These are phyloP conservation scores for Starmerella cellae DNA, from an alignment of 805 yeast genomes.

Conservation along the genomic window DNA sequence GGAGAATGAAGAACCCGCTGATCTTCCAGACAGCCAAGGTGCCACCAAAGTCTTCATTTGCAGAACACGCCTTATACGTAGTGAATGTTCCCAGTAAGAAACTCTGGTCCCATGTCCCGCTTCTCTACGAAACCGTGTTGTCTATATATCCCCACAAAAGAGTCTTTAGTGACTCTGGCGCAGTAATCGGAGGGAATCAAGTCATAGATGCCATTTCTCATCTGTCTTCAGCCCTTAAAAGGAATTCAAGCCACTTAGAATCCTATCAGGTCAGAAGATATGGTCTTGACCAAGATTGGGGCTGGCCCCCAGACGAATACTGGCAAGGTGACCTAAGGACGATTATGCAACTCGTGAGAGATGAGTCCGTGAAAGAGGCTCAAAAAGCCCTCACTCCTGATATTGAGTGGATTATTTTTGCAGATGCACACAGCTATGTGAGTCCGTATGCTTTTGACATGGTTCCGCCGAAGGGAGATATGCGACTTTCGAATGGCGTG, in stretches of 20 bases:
- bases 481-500: conserved; percentile 19
- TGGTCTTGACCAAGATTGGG: conserved; percentile 20
- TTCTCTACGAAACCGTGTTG: conserved; percentile 28
- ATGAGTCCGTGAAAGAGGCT: conserved; percentile 27
- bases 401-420: conserved; percentile 28
- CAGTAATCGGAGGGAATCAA: conserved; percentile 24
- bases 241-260: conserved; percentile 10
- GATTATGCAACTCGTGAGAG: conserved; percentile 20
- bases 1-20: conserved; percentile 3
- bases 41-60: neutral
- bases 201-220: conserved; percentile 26
- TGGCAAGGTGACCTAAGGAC: conserved; percentile 2
- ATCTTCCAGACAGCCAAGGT: neutral
- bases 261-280: conserved; percentile 23
- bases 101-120: conserved; percentile 22
- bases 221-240: conserved; percentile 16
- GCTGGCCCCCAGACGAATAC: conserved; percentile 14
- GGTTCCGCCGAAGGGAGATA: conserved; percentile 16
- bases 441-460: conserved; percentile 23
- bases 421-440: conserved; percentile 28
- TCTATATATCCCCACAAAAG: conserved; percentile 25
- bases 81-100: neutral
- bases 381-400: conserved; percentile 28
- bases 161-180: conserved; percentile 28
- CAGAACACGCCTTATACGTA: neutral